phyloP scores from a whole-genome alignment of 495 filamentous ascomycete species.

The Bombardia bombarda region DNA sequence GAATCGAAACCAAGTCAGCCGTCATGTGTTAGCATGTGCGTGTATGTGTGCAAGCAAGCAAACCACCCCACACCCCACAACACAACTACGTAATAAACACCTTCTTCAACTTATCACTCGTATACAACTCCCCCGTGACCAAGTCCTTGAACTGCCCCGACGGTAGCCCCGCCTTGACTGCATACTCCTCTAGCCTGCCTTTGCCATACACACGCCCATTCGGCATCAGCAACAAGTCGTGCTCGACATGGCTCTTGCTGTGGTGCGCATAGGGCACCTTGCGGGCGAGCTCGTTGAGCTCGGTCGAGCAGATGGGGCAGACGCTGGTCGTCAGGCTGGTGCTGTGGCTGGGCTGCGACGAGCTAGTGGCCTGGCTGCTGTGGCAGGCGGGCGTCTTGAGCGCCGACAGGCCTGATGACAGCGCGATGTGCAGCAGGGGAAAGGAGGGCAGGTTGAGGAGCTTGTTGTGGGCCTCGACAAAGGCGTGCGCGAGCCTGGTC shows the following conservation, averaged over 20 bases:
- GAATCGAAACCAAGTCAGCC: too few species aligned
- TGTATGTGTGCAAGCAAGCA: constrained; percentile 6
- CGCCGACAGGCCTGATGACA: constrained; percentile 85
- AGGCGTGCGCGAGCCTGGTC: constrained; percentile 68
- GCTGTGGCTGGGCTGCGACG: constrained; percentile 14
- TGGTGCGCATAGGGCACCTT: constrained; percentile 92
- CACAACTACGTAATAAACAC: constrained; percentile 62
- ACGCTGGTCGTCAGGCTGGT: constrained; percentile 40
- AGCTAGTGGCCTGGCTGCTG: constrained; percentile 38
- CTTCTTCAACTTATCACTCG: constrained; percentile 60
- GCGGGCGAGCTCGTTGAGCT: constrained; percentile 83
- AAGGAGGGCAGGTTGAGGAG: constrained; percentile 75
- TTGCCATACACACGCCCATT: constrained; percentile 82
- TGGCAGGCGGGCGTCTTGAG: constrained; percentile 96
- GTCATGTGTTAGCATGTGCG: too few species aligned
- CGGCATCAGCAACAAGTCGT: constrained; percentile 76
- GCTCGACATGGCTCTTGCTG: constrained; percentile 83
- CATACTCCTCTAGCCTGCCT: constrained; percentile 63
- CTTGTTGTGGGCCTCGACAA: constrained; percentile 77
- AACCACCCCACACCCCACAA: background rate
- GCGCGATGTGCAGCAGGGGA: constrained; percentile 84
- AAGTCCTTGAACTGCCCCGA: constrained; percentile 71
- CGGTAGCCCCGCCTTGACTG: constrained; percentile 60
- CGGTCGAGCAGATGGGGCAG: constrained; percentile 91
- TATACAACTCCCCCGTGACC: constrained; percentile 61